Base-by-base conservation (phyloP, 345 rosid species). In the Ailanthus altissimus region DNA sequence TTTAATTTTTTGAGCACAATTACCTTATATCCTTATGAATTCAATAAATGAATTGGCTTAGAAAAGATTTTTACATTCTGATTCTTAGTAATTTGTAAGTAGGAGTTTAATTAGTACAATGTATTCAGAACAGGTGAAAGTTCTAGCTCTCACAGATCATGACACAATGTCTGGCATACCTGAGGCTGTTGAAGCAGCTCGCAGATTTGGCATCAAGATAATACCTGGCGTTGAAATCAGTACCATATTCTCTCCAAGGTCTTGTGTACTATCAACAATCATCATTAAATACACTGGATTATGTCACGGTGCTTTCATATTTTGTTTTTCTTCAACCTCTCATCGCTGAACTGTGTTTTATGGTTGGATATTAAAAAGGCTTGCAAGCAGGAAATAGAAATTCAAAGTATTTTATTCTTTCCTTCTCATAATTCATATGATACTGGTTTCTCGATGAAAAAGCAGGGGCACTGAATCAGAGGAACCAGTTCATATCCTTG, bases 171-270 rank as follows among this genome's bases (percentile, higher is more conserved):
- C 90, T 78, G 99, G 97, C 54, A 76, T 96, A 23, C 97, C 97
- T 0, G 97, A 96, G 80, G 99, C 99, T 69, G 62, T 89, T 16
- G 98, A 96, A 84, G 89, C 97, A 49, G 98, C 92, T 63, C 83
- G 86, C 38, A 89, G 85, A 83, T 92, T 84, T 54, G 84, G 93
- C 77, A 89, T 96, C 60, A 96, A 92, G 87, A 91, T 96, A 75
- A 93, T 96, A 60, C 99, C 98, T 0, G 98, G 99, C 38, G 83
- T 96, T 63, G 99, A 96, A 82, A 93, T 96, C 81, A 96, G 99
- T 84, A 91, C 97, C n/a, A 79, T 96, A 65, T 93, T 88, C 84
- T 81, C 85, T 53, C 81, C 90, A 13, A 88, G 96, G 98, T 94
- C 75, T n/a, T 46, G 46, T 63, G 76, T 70, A 12, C 21, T 68